A percentile compares a stretch with the other conserved stretches of the same genome.
Conservation (phyloP, 2,329 filamentous ascomycete genomes). For the Alternaria sp. region DNA sequence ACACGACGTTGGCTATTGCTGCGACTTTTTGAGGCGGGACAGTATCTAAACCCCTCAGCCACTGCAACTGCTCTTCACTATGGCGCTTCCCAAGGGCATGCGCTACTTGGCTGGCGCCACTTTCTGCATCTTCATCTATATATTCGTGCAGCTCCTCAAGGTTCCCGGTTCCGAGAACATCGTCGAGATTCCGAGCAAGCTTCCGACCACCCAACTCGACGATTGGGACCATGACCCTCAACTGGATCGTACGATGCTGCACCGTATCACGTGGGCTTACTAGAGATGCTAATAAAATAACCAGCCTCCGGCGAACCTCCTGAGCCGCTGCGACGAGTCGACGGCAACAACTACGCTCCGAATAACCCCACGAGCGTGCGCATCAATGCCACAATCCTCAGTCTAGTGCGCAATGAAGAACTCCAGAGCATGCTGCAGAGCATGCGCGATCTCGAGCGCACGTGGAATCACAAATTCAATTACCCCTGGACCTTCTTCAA, state of each 20-base stretch:
- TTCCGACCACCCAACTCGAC: conserved; percentile 56
- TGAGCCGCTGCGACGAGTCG: conserved; percentile 74
- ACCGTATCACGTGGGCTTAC: background rate
- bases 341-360: conserved; percentile 77
- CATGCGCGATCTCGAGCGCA: conserved; percentile 90
- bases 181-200: conserved; percentile 46
- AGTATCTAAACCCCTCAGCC: conserved; percentile 9
- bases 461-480: conserved; percentile 99
- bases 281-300: conserved; percentile 13
- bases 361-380: conserved; percentile 78
- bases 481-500: conserved; percentile 99
- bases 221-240: conserved; percentile 83
- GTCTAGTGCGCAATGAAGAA: conserved; percentile 92
- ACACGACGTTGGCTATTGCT: conserved; percentile 10
- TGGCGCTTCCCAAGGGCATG: conserved; percentile 87
- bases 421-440: conserved; percentile 82
- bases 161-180: conserved; percentile 62
- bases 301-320: conserved; percentile 84
- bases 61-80: conserved; percentile 54
- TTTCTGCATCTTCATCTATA: conserved; percentile 77
- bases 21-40: conserved; percentile 20
- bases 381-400: conserved; percentile 91
- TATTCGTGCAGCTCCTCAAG: conserved; percentile 77
- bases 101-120: conserved; percentile 78
- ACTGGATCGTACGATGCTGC: conserved; percentile 74